These are phyloP conservation scores for Simmondsia chinensis DNA, from an alignment of 148 eudicot genomes.

Conservation along the genomic window DNA sequence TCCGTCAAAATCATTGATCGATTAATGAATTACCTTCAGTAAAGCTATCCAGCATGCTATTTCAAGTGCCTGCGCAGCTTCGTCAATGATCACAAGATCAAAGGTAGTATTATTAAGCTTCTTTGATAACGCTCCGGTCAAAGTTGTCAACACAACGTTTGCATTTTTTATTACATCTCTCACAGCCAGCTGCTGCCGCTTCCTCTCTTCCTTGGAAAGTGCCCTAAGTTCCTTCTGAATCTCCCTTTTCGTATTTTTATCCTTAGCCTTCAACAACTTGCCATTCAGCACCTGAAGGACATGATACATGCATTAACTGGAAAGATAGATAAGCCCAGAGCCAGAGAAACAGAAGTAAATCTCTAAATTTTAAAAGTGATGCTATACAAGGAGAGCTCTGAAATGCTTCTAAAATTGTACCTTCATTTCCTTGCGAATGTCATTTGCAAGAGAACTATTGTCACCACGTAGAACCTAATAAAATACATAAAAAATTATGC, in stretches of 20 bases:
- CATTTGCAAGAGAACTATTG: constrained; percentile 83
- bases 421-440: constrained; percentile 92
- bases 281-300: constrained; percentile 69
- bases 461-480: constrained; percentile 86
- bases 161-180: constrained; percentile 83
- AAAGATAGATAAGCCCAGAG: constrained; percentile 3
- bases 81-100: constrained; percentile 90
- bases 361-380: background rate
- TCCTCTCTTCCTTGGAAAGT: constrained; percentile 90
- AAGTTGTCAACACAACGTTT: constrained; percentile 81
- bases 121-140: constrained; percentile 74
- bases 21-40: constrained; percentile 45
- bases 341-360: background rate
- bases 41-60: constrained; percentile 98
- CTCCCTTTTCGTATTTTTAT: constrained; percentile 72
- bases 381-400: background rate
- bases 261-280: constrained; percentile 85
- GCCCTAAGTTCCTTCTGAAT: constrained; percentile 77
- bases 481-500: too few relatives aligned
- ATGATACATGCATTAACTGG: constrained; percentile 8
- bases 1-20: too few relatives aligned
- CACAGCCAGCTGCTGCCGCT: constrained; percentile 94
- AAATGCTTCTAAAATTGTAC: constrained; percentile 17
- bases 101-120: constrained; percentile 65
- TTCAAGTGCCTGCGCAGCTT: constrained; percentile 99